Conservation (phyloP, 768 basidiomycete genomes). For the Psilocybe subaeruginosa region DNA sequence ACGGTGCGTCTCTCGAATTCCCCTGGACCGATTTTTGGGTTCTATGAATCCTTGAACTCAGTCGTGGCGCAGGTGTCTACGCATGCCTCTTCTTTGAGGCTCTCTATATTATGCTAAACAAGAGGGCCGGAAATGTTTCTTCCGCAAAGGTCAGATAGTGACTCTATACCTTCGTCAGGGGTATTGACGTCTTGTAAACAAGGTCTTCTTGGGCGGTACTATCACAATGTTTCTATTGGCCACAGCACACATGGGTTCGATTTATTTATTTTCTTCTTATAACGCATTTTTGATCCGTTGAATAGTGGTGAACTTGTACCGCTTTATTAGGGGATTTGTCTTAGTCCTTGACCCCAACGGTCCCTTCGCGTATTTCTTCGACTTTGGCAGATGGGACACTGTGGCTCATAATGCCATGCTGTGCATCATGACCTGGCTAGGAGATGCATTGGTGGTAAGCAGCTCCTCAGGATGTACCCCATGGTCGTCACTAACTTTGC, state of each 20-base stretch:
- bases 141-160: slow-evolving; percentile 16
- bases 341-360: slow-evolving; percentile 8
- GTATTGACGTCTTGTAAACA: neutral
- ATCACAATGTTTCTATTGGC: slow-evolving; percentile 17
- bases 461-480: neutral
- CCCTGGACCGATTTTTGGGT: neutral
- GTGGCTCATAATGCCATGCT: slow-evolving; percentile 12
- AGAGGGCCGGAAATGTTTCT: slow-evolving; percentile 2
- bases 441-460: slow-evolving; percentile 20
- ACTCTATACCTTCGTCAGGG: neutral
- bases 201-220: slow-evolving; percentile 18
- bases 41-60: no score
- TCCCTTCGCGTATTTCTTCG: slow-evolving; percentile 9
- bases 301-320: slow-evolving; percentile 17
- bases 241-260: slow-evolving; percentile 17
- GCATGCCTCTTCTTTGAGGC: slow-evolving; percentile 23
- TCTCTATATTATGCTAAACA: slow-evolving; percentile 19
- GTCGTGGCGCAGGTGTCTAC: slow-evolving; percentile 15
- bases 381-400: slow-evolving; percentile 17
- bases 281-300: neutral
- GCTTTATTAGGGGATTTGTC: slow-evolving; percentile 17
- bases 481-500: neutral
- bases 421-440: slow-evolving; percentile 23
- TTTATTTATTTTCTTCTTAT: neutral
- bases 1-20: slow-evolving; percentile 3